Evolutionary conservation across 2,329 filamentous ascomycete species (phyloP).

Genomic region (Sarocladium kiliense): DNA sequence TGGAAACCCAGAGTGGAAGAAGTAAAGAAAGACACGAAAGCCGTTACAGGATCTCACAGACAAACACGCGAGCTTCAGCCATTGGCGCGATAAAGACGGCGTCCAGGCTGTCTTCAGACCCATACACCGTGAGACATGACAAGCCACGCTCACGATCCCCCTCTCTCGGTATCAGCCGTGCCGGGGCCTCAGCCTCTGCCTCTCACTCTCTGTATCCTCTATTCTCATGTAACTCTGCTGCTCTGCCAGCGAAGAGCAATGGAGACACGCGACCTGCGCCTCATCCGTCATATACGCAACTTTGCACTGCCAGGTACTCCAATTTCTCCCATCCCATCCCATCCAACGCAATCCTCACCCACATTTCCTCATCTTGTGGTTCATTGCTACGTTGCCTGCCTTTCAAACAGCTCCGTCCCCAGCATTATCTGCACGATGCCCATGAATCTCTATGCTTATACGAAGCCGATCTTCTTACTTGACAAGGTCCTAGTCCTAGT

Average conservation of each 20-base stretch:
- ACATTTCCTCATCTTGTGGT: neutral
- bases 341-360: no score
- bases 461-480: neutral
- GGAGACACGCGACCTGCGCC: neutral
- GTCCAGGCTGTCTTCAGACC: no score
- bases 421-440: neutral
- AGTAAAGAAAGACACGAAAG: no score
- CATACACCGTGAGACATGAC: neutral
- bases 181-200: neutral
- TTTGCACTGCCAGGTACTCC: constrained; percentile 2
- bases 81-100: no score
- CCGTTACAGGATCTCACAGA: no score
- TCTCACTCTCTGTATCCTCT: neutral
- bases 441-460: neutral
- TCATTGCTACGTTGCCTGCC: neutral
- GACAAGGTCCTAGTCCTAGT: neutral
- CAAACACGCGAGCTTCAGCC: no score
- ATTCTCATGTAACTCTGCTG: neutral
- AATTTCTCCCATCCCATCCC: no score
- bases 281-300: neutral
- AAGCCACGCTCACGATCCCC: neutral
- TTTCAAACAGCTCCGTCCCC: neutral
- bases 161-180: constrained; percentile 6
- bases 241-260: neutral
- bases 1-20: no score